Evolutionary conservation across 108 stramenopile species (phyloP), one percentile per base, ranked within the genome.

Genomic region (Mediolabrus comicus): DNA sequence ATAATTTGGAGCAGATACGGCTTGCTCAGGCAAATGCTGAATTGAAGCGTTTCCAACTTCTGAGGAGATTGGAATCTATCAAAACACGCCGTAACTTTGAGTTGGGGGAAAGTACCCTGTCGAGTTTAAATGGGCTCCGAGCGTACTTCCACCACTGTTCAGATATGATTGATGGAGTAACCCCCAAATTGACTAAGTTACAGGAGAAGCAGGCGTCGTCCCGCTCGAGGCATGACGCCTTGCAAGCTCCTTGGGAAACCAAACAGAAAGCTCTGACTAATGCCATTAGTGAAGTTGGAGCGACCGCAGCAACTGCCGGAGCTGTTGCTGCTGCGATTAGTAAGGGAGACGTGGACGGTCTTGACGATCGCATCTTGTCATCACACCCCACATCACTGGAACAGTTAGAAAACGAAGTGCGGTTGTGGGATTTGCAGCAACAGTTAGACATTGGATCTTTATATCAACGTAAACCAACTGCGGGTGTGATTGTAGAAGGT

Each of bases 61-160:
- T 91, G 64, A 83, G 88, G 55, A 78, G 89, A 52, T 72, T 94
- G 36, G 86, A 89, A 31, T 83, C 84, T 9, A 79, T 88, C 67
- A 94, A 94, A 79, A 88, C 88, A 39, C 80, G 94, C 4, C 74
- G 90, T n/a, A 92, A 90, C 64, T 92, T 95, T 79, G 94, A 90
- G 80, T 66, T 95, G 46, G 88, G 91, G n/a, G 94, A 95, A 67
- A 82, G 76, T 49, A 67, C 83, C 25, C 59, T 92, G n/a, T 83
- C 90, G 4, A 85, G 85, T 9, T 62, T 95, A 52, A 81, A 87
- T 74, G 94, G 91, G 9, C 74, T 92, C 3, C 59, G 86, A 8
- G 83, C 86, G 2, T 90, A 90, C 65, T 87, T 83, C 54, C 83
- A 84, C 51, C 87, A 86, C 53, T 95, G 90, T 53, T 78, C 86